Conservation (phyloP, 2,329 filamentous ascomycete species). For the Aspergillus novoparasiticus region DNA sequence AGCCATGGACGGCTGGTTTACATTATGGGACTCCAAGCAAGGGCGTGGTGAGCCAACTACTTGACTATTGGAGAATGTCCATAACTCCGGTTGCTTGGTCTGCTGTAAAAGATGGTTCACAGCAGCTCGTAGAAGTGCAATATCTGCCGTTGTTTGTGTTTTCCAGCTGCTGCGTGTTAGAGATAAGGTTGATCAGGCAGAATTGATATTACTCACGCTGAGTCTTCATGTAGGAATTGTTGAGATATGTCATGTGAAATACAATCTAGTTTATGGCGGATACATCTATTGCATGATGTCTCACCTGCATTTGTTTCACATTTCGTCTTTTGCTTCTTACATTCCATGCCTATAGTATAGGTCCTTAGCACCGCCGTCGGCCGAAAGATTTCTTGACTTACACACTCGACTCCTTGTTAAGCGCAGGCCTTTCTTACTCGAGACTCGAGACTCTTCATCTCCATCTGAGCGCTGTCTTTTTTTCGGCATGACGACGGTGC, state of each 20-base stretch:
- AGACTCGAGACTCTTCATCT: background rate
- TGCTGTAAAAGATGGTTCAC: conserved; percentile 10
- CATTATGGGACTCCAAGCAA: background rate
- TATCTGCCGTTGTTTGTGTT: conserved; percentile 9
- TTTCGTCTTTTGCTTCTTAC: conserved; percentile 15
- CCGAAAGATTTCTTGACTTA: background rate
- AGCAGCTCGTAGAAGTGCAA: conserved; percentile 7
- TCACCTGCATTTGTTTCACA: conserved; percentile 22
- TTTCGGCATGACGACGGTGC: background rate
- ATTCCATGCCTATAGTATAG: conserved; percentile 10
- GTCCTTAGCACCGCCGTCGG: background rate
- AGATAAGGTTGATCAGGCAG: background rate
- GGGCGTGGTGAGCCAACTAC: background rate
- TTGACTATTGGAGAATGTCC: background rate
- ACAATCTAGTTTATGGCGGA: conserved; percentile 8
- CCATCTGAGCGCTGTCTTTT: background rate
- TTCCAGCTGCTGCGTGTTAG: conserved; percentile 12
- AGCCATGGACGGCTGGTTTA: background rate
- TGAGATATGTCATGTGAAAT: conserved; percentile 14
- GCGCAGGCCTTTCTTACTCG: background rate
- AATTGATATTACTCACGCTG: conserved; percentile 1
- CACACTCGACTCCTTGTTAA: conserved; percentile 1
- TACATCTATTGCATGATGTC: conserved; percentile 8
- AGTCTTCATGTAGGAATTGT: conserved; percentile 15
- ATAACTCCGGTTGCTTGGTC: background rate